Percentiles rank a stretch among this genome's conserved stretches.
Evolutionary conservation across 2,329 filamentous ascomycete species (phyloP).

Genomic region (Penicillium sp.): DNA sequence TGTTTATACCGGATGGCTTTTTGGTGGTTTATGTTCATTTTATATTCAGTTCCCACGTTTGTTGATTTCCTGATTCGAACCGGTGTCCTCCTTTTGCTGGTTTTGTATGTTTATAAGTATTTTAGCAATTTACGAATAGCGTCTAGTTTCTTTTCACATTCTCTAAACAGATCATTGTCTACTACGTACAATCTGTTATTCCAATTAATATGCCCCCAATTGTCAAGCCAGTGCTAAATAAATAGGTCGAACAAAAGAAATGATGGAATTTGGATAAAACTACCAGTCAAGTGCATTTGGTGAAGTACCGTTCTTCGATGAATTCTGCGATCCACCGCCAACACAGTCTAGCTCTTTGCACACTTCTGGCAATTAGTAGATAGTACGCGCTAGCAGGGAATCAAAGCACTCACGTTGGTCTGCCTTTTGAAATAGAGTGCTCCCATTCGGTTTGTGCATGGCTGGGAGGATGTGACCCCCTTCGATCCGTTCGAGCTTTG

Average conservation of each 20-base stretch:
- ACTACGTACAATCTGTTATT: too few relatives aligned
- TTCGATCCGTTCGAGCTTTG: constrained; percentile 20
- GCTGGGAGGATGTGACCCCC: constrained; percentile 24
- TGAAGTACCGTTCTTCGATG: constrained; percentile 1
- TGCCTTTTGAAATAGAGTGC: constrained; percentile 25
- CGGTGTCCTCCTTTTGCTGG: not conserved
- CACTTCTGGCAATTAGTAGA: constrained; percentile 9
- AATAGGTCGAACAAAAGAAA: not conserved
- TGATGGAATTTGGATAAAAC: not conserved
- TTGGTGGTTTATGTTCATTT: too few relatives aligned
- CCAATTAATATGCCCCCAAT: too few relatives aligned
- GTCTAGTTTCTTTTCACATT: not conserved
- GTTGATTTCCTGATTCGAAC: too few relatives aligned
- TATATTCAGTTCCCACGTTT: not conserved
- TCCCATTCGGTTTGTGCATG: constrained; percentile 23
- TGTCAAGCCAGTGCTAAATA: not conserved
- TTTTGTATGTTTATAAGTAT: too few relatives aligned
- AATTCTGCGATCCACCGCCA: constrained; percentile 4
- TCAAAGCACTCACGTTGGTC: constrained; percentile 22
- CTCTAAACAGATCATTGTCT: not conserved
- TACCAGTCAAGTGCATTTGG: constrained; percentile 16
- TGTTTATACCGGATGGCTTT: not conserved
- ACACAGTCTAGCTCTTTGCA: constrained; percentile 21
- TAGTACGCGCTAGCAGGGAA: accelerated
- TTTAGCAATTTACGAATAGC: not conserved